phyloP scores from a whole-genome alignment of 108 stramenopile genomes.

The Conticribra weissflogii region DNA sequence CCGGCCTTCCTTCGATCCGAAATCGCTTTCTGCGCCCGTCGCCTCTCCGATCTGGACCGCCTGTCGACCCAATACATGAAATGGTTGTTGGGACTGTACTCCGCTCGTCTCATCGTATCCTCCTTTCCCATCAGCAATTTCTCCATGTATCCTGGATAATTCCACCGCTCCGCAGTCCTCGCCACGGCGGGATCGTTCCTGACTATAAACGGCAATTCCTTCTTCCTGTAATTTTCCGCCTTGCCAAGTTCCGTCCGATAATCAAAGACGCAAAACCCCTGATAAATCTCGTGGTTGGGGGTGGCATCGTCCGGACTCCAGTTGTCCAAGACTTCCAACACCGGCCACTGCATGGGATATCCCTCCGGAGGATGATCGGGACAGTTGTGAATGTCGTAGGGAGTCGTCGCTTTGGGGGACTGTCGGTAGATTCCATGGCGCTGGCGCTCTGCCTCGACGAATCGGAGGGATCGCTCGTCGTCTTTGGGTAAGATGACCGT shows the following conservation, averaged over 20 bases:
- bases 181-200: conserved; percentile 89
- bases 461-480: conserved; percentile 33
- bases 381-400: conserved; percentile 78
- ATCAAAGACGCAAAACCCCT: conserved; percentile 87
- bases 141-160: conserved; percentile 75
- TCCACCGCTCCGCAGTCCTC: conserved; percentile 87
- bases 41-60: conserved; percentile 36
- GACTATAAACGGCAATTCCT: conserved; percentile 97
- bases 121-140: conserved; percentile 67
- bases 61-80: conserved; percentile 93
- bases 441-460: conserved; percentile 15
- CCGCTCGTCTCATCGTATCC: conserved; percentile 67
- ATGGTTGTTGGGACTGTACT: conserved; percentile 87
- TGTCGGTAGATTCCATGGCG: conserved; percentile 29
- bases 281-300: conserved; percentile 55
- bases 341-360: conserved; percentile 83
- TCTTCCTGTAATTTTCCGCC: conserved; percentile 82
- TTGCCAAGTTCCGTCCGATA: conserved; percentile 81
- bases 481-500: conserved; percentile 52
- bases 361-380: conserved; percentile 69
- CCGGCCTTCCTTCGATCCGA: conserved; percentile 21
- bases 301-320: conserved; percentile 72
- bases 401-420: conserved; percentile 18
- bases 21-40: conserved; percentile 23
- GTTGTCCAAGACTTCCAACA: conserved; percentile 68